Percentiles rank a stretch among this genome's conserved stretches.
Evolutionary conservation across 2,329 filamentous ascomycete genomes (phyloP).

Genomic region (Stachybotrys elegans): DNA sequence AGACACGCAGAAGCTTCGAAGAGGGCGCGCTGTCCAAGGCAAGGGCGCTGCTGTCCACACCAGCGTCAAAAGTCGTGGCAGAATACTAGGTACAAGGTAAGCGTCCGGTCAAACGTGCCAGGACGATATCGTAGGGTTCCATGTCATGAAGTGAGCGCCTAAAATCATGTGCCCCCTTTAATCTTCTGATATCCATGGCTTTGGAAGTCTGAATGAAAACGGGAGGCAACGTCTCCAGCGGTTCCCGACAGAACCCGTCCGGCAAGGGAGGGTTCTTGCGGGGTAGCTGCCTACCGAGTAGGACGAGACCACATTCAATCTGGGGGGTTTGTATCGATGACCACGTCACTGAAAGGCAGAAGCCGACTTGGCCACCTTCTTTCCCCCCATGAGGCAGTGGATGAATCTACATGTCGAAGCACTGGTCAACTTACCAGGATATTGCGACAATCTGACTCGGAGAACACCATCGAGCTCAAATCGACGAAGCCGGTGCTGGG

Average conservation of each 20-base stretch:
- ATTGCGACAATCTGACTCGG: slow-evolving; percentile 57
- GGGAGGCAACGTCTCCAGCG: slow-evolving; percentile 28
- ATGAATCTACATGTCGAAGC: slow-evolving; percentile 6
- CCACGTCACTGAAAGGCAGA: slow-evolving; percentile 46
- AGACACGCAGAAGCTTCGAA: slow-evolving; percentile 31
- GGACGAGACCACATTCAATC: slow-evolving; percentile 33
- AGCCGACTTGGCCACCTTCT: slow-evolving; percentile 59
- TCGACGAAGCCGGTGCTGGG: slow-evolving; percentile 73
- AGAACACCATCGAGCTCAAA: slow-evolving; percentile 68
- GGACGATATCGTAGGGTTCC: too few relatives aligned
- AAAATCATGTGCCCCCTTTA: slow-evolving; percentile 43
- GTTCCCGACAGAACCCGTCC: slow-evolving; percentile 35
- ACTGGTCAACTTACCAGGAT: slow-evolving; percentile 28
- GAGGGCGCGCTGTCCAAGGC: slow-evolving; percentile 17
- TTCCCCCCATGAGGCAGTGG: slow-evolving; percentile 29
- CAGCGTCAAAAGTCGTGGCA: slow-evolving; percentile 21
- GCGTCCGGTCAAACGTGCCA: slow-evolving; percentile 10
- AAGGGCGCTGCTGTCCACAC: slow-evolving; percentile 21
- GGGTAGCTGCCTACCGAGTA: slow-evolving; percentile 14
- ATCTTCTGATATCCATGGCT: slow-evolving; percentile 45
- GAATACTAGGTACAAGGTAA: slow-evolving; percentile 32
- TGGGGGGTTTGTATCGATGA: slow-evolving; percentile 68
- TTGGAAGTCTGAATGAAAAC: slow-evolving; percentile 43
- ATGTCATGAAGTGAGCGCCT: too few relatives aligned
- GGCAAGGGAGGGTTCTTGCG: slow-evolving; percentile 30